Evolutionary conservation across 2,329 filamentous ascomycete genomes (phyloP).

Genomic region (Pseudogymnoascus sp.): DNA sequence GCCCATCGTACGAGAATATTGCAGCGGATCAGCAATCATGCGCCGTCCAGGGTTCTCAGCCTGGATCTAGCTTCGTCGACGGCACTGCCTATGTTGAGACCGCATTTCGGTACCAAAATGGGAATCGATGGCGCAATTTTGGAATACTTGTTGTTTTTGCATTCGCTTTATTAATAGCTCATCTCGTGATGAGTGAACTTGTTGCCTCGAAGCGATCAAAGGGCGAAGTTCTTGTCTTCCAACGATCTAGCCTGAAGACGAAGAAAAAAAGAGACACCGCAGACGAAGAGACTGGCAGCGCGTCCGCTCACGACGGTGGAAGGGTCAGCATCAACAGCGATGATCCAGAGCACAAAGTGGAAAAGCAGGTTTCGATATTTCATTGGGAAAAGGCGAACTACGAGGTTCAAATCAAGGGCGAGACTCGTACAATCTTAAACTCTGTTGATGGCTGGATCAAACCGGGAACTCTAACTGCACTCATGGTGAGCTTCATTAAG

Average conservation of each 20-base stretch:
- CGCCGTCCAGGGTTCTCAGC: constrained; percentile 45
- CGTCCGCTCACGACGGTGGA: constrained; percentile 2
- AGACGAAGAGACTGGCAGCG: constrained; percentile 11
- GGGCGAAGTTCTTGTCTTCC: constrained; percentile 42
- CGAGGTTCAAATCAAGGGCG: constrained; percentile 52
- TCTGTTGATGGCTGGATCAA: constrained; percentile 76
- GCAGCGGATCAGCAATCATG: constrained; percentile 41
- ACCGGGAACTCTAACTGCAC: constrained; percentile 58
- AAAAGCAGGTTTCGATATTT: constrained; percentile 51
- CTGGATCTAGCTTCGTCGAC: constrained; percentile 39
- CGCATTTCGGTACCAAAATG: constrained; percentile 44
- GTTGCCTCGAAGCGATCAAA: constrained; percentile 39
- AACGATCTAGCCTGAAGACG: constrained; percentile 29
- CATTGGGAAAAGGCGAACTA: constrained; percentile 67
- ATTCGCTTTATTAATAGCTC: constrained; percentile 32
- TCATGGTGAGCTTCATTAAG: constrained; percentile 40
- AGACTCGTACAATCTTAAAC: constrained; percentile 63
- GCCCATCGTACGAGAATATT: constrained; percentile 27
- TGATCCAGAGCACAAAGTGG: constrained; percentile 19
- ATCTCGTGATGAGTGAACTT: constrained; percentile 35
- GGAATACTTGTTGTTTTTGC: constrained; percentile 34
- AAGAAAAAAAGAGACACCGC: not conserved
- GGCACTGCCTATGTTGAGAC: constrained; percentile 48
- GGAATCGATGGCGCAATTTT: constrained; percentile 51
- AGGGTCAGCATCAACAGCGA: not conserved